Conservation (phyloP, 345 rosid species). For the Cardiospermum halicacabum region DNA sequence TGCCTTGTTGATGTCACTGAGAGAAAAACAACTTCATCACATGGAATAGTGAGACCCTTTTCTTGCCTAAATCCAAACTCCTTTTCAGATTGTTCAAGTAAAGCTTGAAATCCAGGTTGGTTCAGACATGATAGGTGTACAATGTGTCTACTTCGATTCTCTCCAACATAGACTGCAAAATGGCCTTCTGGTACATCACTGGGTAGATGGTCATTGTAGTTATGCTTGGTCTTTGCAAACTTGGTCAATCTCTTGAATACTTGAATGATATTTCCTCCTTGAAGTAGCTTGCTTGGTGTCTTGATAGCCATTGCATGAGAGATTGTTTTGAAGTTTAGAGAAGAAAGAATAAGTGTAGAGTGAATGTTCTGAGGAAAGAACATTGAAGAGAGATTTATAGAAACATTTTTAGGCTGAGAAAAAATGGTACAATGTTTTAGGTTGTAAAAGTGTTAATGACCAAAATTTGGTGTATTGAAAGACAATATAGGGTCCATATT, state of each 20-base stretch:
- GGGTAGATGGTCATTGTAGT: conserved; percentile 33
- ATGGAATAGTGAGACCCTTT: conserved; percentile 89
- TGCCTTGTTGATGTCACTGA: conserved; percentile 57
- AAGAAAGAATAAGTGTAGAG: background rate
- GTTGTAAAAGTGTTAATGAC: conserved; percentile 16
- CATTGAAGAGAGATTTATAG: too few species aligned
- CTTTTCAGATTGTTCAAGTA: conserved; percentile 76
- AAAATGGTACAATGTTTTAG: background rate
- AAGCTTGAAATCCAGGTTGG: conserved; percentile 62
- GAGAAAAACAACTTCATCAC: conserved; percentile 71
- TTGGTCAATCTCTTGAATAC: conserved; percentile 56
- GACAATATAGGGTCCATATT: conserved; percentile 28
- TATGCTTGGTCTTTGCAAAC: conserved; percentile 44
- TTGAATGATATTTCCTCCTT: conserved; percentile 37
- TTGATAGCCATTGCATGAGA: conserved; percentile 27
- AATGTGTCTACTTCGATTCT: conserved; percentile 67
- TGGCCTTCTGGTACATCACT: conserved; percentile 88
- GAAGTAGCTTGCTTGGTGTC: conserved; percentile 30
- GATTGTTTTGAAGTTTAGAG: conserved; percentile 3
- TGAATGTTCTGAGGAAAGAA: conserved; percentile 11
- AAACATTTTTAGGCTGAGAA: too few species aligned
- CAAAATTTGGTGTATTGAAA: conserved; percentile 15
- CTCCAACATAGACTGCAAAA: conserved; percentile 82
- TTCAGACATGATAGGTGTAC: conserved; percentile 68
- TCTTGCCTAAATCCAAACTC: conserved; percentile 85